A percentile compares a stretch with the other conserved stretches of the same genome.
Evolutionary conservation across 345 rosid species (phyloP).

Genomic region (Citrus sinensis): DNA sequence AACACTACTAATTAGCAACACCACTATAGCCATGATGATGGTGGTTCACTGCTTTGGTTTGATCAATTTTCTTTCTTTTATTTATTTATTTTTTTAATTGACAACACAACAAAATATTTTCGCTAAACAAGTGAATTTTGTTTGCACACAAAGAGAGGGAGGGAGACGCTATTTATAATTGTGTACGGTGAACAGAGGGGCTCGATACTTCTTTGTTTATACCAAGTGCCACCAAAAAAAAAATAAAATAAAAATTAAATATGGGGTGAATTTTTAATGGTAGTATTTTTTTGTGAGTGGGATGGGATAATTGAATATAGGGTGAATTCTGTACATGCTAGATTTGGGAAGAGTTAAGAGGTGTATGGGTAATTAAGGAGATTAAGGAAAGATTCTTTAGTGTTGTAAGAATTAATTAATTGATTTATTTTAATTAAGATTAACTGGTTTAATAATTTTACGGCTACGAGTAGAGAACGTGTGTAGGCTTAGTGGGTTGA

Average conservation of each 20-base stretch:
- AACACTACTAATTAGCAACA: constrained; percentile 9
- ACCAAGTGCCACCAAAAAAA: background rate
- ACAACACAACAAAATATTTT: background rate
- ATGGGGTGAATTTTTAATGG: background rate
- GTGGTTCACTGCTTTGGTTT: too few relatives aligned
- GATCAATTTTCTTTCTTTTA: background rate
- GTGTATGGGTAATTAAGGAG: too few relatives aligned
- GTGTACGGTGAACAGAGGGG: background rate
- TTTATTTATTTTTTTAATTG: too few relatives aligned
- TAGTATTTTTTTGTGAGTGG: background rate
- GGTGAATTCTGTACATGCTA: background rate
- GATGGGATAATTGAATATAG: background rate
- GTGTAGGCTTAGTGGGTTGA: background rate
- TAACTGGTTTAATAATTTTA: background rate
- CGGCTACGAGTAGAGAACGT: background rate
- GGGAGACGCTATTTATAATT: background rate
- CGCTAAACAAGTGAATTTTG: background rate
- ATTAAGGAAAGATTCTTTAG: background rate
- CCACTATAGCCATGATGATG: constrained; percentile 16
- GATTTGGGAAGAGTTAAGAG: background rate
- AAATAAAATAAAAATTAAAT: too few relatives aligned
- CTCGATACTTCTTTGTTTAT: background rate
- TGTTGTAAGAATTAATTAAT: background rate
- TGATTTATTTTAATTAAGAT: too few relatives aligned
- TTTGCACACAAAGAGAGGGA: constrained; percentile 5